phyloP scores from a whole-genome alignment of 2,329 filamentous ascomycete genomes.

The Cladosporium austrohemisphaericum region DNA sequence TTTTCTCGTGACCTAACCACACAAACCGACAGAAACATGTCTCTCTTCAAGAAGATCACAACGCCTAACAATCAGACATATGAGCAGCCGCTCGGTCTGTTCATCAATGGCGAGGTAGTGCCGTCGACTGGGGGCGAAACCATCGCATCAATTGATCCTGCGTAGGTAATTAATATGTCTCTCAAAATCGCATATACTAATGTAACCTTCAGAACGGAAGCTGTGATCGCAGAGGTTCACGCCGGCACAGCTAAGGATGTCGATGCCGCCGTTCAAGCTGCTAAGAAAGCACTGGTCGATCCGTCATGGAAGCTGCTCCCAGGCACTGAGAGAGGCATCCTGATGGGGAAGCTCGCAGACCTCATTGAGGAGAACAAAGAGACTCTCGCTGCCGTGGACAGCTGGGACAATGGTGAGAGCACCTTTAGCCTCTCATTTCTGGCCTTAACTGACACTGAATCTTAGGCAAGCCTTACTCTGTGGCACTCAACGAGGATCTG shows the following conservation, averaged over 20 bases:
- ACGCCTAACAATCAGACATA: conserved; percentile 74
- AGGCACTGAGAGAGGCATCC: conserved; percentile 60
- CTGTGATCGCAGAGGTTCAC: conserved; percentile 52
- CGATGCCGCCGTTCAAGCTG: conserved; percentile 65
- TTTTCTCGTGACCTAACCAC: too few species aligned
- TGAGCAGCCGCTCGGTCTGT: conserved; percentile 69
- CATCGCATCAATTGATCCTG: conserved; percentile 56
- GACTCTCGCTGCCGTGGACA: conserved; percentile 71
- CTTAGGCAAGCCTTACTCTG: conserved; percentile 64
- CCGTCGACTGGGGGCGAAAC: conserved; percentile 59
- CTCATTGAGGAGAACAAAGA: conserved; percentile 70
- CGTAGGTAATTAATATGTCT: conserved; percentile 43
- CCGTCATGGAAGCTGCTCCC: conserved; percentile 58
- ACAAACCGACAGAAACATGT: conserved; percentile 33
- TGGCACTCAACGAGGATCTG: conserved; percentile 66
- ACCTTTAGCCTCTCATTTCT: neutral
- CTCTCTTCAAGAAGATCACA: conserved; percentile 58
- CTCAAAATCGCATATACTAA: conserved; percentile 10
- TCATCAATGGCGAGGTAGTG: conserved; percentile 80
- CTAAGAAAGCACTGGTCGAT: conserved; percentile 63
- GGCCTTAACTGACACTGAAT: neutral
- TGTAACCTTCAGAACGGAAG: conserved; percentile 24
- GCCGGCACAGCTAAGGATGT: conserved; percentile 66
- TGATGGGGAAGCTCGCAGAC: conserved; percentile 70
- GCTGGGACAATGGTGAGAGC: conserved; percentile 62